phyloP scores from a whole-genome alignment of 305 asterid species.

The Vinca major region DNA sequence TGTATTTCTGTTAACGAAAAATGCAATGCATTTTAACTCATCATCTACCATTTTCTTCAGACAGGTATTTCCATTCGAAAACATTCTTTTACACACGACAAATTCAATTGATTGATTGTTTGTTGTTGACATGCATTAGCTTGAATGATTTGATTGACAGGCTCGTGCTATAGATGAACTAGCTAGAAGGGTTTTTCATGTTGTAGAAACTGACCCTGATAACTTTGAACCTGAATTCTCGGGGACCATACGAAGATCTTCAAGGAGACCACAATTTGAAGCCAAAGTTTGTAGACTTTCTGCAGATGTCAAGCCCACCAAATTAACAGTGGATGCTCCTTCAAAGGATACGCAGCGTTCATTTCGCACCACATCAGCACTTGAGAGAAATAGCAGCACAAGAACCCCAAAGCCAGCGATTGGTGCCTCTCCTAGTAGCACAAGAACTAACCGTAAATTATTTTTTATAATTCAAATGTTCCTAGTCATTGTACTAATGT shows the following conservation, averaged over 20 bases:
- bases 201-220: constrained; percentile 52
- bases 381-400: constrained; percentile 16
- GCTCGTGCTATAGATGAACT: constrained; percentile 70
- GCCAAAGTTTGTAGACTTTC: constrained; percentile 22
- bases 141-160: constrained; percentile 22
- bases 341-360: constrained; percentile 12
- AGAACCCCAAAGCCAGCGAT: constrained; percentile 17
- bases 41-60: constrained; percentile 54
- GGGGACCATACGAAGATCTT: constrained; percentile 58
- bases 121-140: not conserved
- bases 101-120: too few species aligned
- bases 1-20: constrained; percentile 67
- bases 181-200: constrained; percentile 65
- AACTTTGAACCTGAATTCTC: constrained; percentile 46
- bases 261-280: constrained; percentile 39
- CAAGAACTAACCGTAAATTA: constrained; percentile 11
- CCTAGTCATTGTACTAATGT: too few species aligned
- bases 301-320: constrained; percentile 7
- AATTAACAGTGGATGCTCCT: constrained; percentile 12
- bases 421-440: constrained; percentile 8
- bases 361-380: constrained; percentile 19
- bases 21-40: constrained; percentile 86
- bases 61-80: constrained; percentile 34
- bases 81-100: not conserved
- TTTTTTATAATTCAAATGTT: not conserved